A percentile compares a stretch with the other conserved stretches of the same genome.
These are phyloP conservation scores for Jatropha multifida DNA, from an alignment of 441 rosid genomes.

Conservation along the genomic window DNA sequence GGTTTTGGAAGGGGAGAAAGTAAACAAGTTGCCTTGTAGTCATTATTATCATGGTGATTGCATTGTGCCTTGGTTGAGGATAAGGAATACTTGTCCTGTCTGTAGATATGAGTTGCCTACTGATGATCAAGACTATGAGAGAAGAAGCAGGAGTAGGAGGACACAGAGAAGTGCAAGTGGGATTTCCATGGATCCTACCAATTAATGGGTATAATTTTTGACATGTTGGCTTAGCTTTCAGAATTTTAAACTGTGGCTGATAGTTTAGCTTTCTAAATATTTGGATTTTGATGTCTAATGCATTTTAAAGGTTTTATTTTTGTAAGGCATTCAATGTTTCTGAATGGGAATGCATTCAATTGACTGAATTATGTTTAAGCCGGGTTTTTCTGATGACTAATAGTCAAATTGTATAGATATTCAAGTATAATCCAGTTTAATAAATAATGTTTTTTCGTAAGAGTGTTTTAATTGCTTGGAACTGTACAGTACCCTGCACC, in stretches of 20 bases:
- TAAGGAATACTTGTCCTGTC: slow-evolving; percentile 44
- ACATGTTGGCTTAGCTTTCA: not conserved
- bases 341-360: not conserved
- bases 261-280: not conserved
- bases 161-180: slow-evolving; percentile 29
- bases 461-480: not conserved
- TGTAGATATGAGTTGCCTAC: slow-evolving; percentile 49
- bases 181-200: not conserved
- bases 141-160: slow-evolving; percentile 28
- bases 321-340: not conserved
- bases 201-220: not conserved
- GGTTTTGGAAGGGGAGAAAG: slow-evolving; percentile 35
- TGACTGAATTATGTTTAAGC: not conserved
- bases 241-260: not conserved
- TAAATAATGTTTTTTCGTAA: not conserved
- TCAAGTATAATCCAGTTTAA: not conserved
- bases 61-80: slow-evolving; percentile 42
- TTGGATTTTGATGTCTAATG: not conserved
- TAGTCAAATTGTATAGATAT: not conserved
- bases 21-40: slow-evolving; percentile 39
- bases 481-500: not conserved
- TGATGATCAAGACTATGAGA: slow-evolving; percentile 38
- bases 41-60: slow-evolving; percentile 45
- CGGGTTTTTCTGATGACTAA: not conserved
- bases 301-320: not conserved